Evolutionary conservation across 345 rosid species (phyloP).

Genomic region (Angophora floribunda): DNA sequence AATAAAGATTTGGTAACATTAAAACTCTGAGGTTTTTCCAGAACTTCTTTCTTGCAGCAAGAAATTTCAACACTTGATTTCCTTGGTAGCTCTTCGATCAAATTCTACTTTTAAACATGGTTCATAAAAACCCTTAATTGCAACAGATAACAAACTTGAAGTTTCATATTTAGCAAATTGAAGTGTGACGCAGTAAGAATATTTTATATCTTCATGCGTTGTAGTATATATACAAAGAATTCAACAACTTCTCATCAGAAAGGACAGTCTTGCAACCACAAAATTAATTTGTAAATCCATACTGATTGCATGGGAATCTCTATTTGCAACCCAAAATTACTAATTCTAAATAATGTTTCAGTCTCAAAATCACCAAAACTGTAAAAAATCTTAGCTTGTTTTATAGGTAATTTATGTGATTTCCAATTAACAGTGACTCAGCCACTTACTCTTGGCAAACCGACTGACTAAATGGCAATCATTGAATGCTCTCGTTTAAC

Average conservation of each 20-base stretch:
- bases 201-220: background rate
- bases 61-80: background rate
- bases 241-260: background rate
- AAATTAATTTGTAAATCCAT: background rate
- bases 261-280: background rate
- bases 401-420: background rate
- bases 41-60: background rate
- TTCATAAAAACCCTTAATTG: background rate
- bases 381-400: background rate
- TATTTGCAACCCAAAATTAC: background rate
- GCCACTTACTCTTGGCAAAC: background rate
- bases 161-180: background rate
- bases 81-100: background rate
- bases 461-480: background rate
- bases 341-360: background rate
- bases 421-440: background rate
- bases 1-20: background rate
- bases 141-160: background rate
- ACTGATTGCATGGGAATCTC: background rate
- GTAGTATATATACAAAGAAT: background rate
- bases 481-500: background rate
- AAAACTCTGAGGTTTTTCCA: background rate
- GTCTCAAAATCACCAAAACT: background rate
- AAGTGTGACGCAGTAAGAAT: background rate
- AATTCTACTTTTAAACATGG: background rate